A percentile compares a stretch with the other conserved stretches of the same genome.
Conservation (phyloP, 1,139 yeast genomes). For the Blastobotrys illinoisensis region DNA sequence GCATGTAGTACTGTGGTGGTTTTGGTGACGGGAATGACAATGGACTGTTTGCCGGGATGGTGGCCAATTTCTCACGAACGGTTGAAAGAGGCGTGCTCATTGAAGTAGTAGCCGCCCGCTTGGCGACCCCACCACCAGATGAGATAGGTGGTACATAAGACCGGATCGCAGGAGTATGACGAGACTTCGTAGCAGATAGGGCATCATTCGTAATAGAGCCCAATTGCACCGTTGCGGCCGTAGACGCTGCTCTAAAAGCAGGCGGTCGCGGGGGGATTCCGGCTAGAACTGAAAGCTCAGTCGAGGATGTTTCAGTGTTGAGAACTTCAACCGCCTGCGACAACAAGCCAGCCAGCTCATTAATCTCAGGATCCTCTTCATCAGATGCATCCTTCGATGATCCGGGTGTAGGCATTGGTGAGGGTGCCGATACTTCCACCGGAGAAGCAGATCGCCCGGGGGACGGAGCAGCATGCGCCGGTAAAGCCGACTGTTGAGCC, state of each 20-base stretch:
- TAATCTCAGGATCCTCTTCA: constrained; percentile 8
- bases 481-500: background rate
- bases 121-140: background rate
- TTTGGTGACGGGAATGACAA: constrained; percentile 9
- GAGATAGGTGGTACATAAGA: background rate
- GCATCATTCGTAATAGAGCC: background rate
- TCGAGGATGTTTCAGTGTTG: background rate
- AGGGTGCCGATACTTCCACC: background rate
- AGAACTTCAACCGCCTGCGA: constrained; percentile 9
- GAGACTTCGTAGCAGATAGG: background rate
- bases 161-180: background rate
- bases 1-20: constrained; percentile 20
- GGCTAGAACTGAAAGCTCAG: background rate
- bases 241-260: background rate
- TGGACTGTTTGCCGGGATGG: background rate
- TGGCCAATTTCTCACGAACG: background rate
- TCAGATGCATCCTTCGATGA: background rate
- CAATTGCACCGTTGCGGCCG: background rate
- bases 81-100: background rate
- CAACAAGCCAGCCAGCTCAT: constrained; percentile 12
- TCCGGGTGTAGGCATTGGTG: background rate
- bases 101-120: background rate
- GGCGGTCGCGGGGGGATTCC: background rate
- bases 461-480: background rate
- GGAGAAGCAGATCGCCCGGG: background rate